Conservation (phyloP, 108 stramenopile species). For the Nitzschia inconspicua region DNA sequence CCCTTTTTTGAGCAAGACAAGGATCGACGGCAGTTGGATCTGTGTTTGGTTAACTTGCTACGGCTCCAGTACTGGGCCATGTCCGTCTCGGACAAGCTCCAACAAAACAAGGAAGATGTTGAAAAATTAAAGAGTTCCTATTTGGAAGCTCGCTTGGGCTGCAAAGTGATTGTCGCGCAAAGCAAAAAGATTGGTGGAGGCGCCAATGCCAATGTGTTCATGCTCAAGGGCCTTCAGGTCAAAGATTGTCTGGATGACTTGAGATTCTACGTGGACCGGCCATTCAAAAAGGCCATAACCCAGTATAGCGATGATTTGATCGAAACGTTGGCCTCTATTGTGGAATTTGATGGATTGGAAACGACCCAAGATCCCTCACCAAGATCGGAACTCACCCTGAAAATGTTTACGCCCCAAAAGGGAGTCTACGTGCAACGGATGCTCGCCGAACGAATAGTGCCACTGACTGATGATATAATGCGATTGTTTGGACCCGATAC, state of each 20-base stretch:
- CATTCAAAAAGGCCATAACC: slow-evolving; percentile 5
- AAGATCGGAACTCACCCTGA: slow-evolving; percentile 64
- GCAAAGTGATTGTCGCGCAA: slow-evolving; percentile 68
- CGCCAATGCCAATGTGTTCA: slow-evolving; percentile 45
- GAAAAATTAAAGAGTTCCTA: slow-evolving; percentile 42
- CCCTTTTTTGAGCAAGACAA: slow-evolving; percentile 16
- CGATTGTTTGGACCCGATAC: slow-evolving; percentile 19
- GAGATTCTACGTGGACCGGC: slow-evolving; percentile 35
- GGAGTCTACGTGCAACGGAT: slow-evolving; percentile 58
- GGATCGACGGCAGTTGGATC: slow-evolving; percentile 58
- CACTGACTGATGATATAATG: slow-evolving; percentile 21
- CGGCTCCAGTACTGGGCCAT: slow-evolving; percentile 68
- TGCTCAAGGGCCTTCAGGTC: slow-evolving; percentile 50
- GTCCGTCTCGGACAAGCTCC: slow-evolving; percentile 25
- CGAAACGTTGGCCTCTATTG: slow-evolving; percentile 63
- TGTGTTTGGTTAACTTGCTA: slow-evolving; percentile 59
- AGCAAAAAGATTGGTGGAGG: slow-evolving; percentile 65
- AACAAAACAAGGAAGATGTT: neutral
- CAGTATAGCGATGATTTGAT: slow-evolving; percentile 29
- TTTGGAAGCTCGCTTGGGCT: slow-evolving; percentile 71
- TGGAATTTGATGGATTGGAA: slow-evolving; percentile 87
- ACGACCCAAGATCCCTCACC: slow-evolving; percentile 75
- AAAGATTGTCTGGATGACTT: slow-evolving; percentile 59
- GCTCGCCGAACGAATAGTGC: slow-evolving; percentile 59
- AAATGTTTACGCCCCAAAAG: slow-evolving; percentile 57